Conservation (phyloP, 163 green algal species). For the Volvox carteri region DNA sequence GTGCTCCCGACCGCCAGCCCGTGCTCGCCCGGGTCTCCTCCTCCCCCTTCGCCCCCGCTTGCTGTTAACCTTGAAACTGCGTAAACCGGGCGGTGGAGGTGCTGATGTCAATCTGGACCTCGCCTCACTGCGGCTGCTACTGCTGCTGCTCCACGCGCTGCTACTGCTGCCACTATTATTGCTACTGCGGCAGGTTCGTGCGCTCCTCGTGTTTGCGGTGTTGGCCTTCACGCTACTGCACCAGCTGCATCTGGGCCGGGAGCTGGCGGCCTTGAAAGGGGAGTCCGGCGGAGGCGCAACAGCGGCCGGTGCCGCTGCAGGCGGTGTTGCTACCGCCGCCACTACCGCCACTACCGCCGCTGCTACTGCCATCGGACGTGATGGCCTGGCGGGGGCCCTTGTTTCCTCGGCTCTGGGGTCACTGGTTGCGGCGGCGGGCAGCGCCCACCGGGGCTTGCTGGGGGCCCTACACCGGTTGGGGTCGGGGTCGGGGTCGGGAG, state of each 20-base stretch:
- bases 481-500: too few relatives aligned
- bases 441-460: neutral
- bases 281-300: neutral
- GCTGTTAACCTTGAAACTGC: too few relatives aligned
- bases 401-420: neutral
- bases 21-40: too few relatives aligned
- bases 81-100: too few relatives aligned
- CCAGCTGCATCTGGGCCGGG: constrained; percentile 19
- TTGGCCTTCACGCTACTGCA: constrained; percentile 20
- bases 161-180: neutral
- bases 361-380: neutral
- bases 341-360: neutral
- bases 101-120: too few relatives aligned
- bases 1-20: too few relatives aligned
- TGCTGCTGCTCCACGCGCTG: too few relatives aligned
- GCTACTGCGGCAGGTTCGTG: constrained; percentile 2
- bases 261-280: constrained; percentile 20
- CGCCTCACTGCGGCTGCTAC: too few relatives aligned
- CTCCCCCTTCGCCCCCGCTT: too few relatives aligned
- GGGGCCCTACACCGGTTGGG: neutral
- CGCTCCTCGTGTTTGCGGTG: constrained; percentile 41
- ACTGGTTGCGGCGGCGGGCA: neutral
- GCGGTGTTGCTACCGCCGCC: neutral
- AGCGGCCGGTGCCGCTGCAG: neutral
- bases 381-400: neutral